These are phyloP conservation scores for Rhododendron griersonianum DNA, from an alignment of 148 eudicot species.

Conservation along the genomic window DNA sequence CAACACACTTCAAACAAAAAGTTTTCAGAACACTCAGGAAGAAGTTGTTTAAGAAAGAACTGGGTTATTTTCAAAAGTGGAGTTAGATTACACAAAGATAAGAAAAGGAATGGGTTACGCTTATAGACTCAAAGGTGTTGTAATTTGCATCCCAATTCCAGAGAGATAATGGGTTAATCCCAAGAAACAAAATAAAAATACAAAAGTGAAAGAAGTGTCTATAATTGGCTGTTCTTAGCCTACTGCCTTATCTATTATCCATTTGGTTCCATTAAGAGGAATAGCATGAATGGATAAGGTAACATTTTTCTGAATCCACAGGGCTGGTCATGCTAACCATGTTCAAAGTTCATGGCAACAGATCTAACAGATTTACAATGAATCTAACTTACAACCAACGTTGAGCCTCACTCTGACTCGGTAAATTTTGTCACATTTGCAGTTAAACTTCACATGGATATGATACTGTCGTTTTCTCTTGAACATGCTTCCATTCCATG, in stretches of 20 bases:
- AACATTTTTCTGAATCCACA: too few species aligned
- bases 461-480: too few species aligned
- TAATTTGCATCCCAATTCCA: neutral
- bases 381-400: too few species aligned
- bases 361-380: too few species aligned
- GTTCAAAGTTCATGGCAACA: too few species aligned
- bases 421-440: too few species aligned
- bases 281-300: too few species aligned
- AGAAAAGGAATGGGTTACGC: neutral
- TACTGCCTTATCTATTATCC: neutral
- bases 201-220: neutral
- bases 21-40: neutral
- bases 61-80: neutral
- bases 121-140: neutral
- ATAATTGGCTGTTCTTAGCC: neutral
- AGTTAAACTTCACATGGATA: too few species aligned
- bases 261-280: too few species aligned
- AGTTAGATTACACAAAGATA: neutral
- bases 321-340: too few species aligned
- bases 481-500: neutral
- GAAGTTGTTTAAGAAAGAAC: neutral
- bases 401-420: too few species aligned
- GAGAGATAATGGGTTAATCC: neutral
- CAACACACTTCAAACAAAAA: neutral
- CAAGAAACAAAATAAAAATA: neutral